These are phyloP conservation scores for Penicillium crustosum DNA, from an alignment of 2,329 filamentous ascomycete species.

Conservation along the genomic window DNA sequence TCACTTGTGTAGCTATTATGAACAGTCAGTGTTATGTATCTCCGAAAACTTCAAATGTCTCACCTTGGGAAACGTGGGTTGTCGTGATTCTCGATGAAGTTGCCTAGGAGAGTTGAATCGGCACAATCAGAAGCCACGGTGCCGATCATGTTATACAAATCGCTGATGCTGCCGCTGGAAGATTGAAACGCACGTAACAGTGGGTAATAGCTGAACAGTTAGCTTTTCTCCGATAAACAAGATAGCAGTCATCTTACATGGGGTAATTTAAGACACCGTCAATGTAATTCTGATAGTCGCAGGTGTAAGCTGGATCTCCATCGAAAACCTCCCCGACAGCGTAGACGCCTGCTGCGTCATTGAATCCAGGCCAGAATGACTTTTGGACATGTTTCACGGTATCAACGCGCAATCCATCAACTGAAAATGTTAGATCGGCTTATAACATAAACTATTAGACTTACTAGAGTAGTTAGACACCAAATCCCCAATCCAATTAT, in stretches of 20 bases:
- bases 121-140: conserved; percentile 35
- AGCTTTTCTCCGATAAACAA: conserved; percentile 46
- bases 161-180: conserved; percentile 35
- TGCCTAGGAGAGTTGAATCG: conserved; percentile 53
- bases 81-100: conserved; percentile 64
- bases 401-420: conserved; percentile 56
- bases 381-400: conserved; percentile 52
- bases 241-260: conserved; percentile 24
- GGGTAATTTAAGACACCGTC: conserved; percentile 53
- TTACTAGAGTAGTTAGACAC: conserved; percentile 63
- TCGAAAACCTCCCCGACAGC: conserved; percentile 50
- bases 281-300: conserved; percentile 47
- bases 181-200: conserved; percentile 39
- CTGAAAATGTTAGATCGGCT: conserved; percentile 14
- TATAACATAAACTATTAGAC: not conserved
- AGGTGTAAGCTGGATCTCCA: conserved; percentile 43
- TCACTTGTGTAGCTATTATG: conserved; percentile 31
- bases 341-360: conserved; percentile 47
- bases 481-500: conserved; percentile 59
- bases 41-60: not conserved
- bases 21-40: not conserved
- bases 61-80: conserved; percentile 54
- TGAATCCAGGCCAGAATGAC: conserved; percentile 47
- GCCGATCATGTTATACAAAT: conserved; percentile 38
- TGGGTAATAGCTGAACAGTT: conserved; percentile 45